phyloP scores from a whole-genome alignment of 805 yeast species.

The Ogataea neopini region DNA sequence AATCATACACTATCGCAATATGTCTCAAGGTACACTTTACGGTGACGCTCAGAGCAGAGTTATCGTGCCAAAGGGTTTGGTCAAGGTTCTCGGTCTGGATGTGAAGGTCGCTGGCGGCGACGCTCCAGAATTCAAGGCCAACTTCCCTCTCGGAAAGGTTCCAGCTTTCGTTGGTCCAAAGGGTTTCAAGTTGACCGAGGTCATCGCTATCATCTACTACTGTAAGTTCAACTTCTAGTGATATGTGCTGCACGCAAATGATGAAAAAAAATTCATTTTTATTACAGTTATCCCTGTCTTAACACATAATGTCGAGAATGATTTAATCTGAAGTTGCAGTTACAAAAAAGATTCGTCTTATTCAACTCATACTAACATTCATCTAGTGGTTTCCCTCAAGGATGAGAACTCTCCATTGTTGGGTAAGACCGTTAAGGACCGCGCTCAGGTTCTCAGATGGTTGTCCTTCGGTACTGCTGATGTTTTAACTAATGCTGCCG shows the following conservation, averaged over 20 bases:
- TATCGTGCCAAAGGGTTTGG: slow-evolving; percentile 40
- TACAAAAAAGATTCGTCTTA: neutral
- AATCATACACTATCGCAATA: slow-evolving; percentile 15
- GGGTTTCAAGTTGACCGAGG: slow-evolving; percentile 72
- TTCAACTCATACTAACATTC: slow-evolving; percentile 20
- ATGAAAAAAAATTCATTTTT: slow-evolving; percentile 49
- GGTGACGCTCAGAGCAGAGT: slow-evolving; percentile 35
- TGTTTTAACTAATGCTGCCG: slow-evolving; percentile 47
- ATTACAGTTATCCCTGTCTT: slow-evolving; percentile 88
- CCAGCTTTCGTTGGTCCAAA: slow-evolving; percentile 73
- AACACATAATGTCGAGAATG: slow-evolving; percentile 71
- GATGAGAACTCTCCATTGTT: slow-evolving; percentile 43
- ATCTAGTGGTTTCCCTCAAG: slow-evolving; percentile 47
- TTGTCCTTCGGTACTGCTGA: slow-evolving; percentile 75
- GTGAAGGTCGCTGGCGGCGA: slow-evolving; percentile 35
- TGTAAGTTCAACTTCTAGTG: too few species aligned
- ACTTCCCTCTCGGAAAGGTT: slow-evolving; percentile 64
- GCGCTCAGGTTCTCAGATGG: slow-evolving; percentile 74
- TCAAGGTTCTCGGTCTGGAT: slow-evolving; percentile 62
- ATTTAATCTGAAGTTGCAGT: slow-evolving; percentile 47
- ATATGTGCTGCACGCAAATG: too few species aligned
- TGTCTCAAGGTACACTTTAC: slow-evolving; percentile 39
- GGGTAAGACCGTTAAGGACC: slow-evolving; percentile 66
- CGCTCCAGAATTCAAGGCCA: slow-evolving; percentile 40
- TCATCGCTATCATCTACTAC: slow-evolving; percentile 62